phyloP scores from a whole-genome alignment of 768 basidiomycete species.

The Rubroboletus satanas region DNA sequence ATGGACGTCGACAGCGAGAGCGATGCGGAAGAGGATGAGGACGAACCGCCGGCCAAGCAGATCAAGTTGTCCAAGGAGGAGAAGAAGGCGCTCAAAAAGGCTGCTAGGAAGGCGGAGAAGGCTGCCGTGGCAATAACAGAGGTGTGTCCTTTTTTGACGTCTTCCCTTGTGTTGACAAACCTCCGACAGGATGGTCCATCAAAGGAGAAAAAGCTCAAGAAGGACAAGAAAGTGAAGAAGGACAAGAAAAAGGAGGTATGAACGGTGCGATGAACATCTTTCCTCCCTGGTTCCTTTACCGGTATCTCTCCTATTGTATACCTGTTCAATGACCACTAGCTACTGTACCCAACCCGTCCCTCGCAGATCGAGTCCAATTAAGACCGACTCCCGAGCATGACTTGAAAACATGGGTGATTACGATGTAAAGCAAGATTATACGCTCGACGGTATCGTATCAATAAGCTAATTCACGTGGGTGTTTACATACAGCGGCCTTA shows the following conservation, averaged over 20 bases:
- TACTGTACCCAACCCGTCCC: background rate
- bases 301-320: background rate
- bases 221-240: constrained; percentile 36
- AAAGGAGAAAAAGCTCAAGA: constrained; percentile 38
- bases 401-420: background rate
- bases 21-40: constrained; percentile 33
- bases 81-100: constrained; percentile 80
- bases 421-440: no score
- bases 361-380: background rate
- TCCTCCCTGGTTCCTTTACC: background rate
- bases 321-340: background rate
- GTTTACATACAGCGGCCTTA: background rate
- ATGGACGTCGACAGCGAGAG: constrained; percentile 61
- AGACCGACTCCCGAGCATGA: background rate
- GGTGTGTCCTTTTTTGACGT: constrained; percentile 27
- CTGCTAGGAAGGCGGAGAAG: constrained; percentile 51
- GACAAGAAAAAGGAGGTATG: constrained; percentile 50
- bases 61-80: constrained; percentile 79
- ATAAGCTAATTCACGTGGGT: background rate
- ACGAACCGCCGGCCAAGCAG: constrained; percentile 61
- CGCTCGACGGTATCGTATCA: background rate
- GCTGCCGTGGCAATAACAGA: constrained; percentile 28
- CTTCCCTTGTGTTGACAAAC: background rate
- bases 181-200: constrained; percentile 30
- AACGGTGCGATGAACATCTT: constrained; percentile 4